These are phyloP conservation scores for Verticillium klebahnii DNA, from an alignment of 2,329 filamentous ascomycete species.

Conservation along the genomic window DNA sequence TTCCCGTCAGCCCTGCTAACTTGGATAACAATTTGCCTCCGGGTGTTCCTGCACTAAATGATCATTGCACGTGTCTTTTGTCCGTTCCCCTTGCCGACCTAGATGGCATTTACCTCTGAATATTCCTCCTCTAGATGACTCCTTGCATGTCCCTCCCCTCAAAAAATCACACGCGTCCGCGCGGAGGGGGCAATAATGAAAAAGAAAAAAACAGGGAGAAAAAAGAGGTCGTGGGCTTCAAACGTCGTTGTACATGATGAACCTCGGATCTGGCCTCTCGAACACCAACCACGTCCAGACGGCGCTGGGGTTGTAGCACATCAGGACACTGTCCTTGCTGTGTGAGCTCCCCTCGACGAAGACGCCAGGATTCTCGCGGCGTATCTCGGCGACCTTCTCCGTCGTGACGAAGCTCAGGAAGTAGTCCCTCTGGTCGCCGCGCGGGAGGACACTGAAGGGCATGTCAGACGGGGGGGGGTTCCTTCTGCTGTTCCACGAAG, in stretches of 20 bases:
- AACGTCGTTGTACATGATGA: slow-evolving; percentile 32
- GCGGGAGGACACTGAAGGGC: slow-evolving; percentile 15
- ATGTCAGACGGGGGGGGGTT: not conserved
- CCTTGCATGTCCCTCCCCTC: not conserved
- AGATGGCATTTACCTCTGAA: too few relatives aligned
- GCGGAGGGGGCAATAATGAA: too few relatives aligned
- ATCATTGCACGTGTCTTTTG: too few relatives aligned
- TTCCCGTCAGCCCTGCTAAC: too few relatives aligned
- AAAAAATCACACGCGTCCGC: not conserved
- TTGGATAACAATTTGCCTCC: too few relatives aligned
- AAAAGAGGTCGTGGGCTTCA: slow-evolving; percentile 7
- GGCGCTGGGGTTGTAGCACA: slow-evolving; percentile 30
- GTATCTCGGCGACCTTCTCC: slow-evolving; percentile 44
- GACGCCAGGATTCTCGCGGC: slow-evolving; percentile 21
- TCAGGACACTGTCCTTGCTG: slow-evolving; percentile 22
- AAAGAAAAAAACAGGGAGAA: too few relatives aligned
- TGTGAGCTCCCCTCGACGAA: slow-evolving; percentile 33
- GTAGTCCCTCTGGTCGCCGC: slow-evolving; percentile 38
- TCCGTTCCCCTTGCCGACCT: too few relatives aligned
- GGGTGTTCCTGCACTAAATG: too few relatives aligned
- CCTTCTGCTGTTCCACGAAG: too few relatives aligned
- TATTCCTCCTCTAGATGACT: not conserved
- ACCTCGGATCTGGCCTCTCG: slow-evolving; percentile 24
- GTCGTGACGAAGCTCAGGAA: slow-evolving; percentile 54
- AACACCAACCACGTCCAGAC: slow-evolving; percentile 32